These are phyloP conservation scores for Pistacia atlantica DNA, from an alignment of 345 rosid genomes.

Conservation along the genomic window DNA sequence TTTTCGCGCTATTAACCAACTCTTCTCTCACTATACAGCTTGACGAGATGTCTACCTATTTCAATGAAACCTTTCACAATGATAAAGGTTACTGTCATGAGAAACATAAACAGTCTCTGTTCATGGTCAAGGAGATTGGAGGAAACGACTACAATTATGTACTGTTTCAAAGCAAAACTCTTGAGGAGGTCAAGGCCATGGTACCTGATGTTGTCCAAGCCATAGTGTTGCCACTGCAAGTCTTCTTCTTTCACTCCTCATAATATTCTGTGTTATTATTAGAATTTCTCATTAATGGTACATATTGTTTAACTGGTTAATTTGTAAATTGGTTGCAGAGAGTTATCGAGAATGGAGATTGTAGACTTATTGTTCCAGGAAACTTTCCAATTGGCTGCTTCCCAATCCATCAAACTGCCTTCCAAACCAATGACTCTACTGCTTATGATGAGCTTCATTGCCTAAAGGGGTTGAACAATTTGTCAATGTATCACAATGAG, in stretches of 20 bases:
- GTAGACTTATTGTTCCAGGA: conserved; percentile 16
- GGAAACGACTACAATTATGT: conserved; percentile 41
- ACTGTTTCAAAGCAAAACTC: conserved; percentile 21
- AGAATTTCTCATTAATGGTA: background rate
- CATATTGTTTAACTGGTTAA: background rate
- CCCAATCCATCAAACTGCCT: background rate
- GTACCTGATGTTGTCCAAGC: conserved; percentile 38
- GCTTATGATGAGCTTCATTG: conserved; percentile 24
- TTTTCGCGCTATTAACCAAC: conserved; percentile 31
- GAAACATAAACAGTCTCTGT: conserved; percentile 28
- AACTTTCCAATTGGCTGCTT: conserved; percentile 15
- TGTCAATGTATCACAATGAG: conserved; percentile 18
- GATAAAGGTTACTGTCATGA: conserved; percentile 4
- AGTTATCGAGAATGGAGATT: conserved; percentile 1
- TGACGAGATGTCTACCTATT: conserved; percentile 33
- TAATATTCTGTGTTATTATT: too few relatives aligned
- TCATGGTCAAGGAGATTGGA: conserved; percentile 45
- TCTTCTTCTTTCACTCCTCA: too few relatives aligned
- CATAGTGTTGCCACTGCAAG: conserved; percentile 22
- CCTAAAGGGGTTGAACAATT: conserved; percentile 13
- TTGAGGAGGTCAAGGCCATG: conserved; percentile 27
- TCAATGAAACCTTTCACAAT: conserved; percentile 13
- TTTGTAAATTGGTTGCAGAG: conserved; percentile 2
- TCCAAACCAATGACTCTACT: background rate
- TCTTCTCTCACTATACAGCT: conserved; percentile 32